These are phyloP conservation scores for Kodamaea ohmeri DNA, from an alignment of 1,139 yeast species.

Conservation along the genomic window DNA sequence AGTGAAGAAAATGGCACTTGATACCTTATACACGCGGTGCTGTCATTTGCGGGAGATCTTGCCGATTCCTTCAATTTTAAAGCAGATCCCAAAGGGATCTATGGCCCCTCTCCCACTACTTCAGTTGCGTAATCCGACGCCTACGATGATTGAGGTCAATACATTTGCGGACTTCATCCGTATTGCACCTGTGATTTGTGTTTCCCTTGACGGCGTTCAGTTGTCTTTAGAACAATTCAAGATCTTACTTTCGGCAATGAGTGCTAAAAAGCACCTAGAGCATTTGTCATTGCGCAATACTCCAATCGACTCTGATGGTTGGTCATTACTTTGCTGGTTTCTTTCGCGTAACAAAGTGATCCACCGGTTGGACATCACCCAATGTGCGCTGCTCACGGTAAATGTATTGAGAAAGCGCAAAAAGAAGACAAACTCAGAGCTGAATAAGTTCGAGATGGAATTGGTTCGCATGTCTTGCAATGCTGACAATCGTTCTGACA, in stretches of 20 bases:
- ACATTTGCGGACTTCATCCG: constrained; percentile 75
- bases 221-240: constrained; percentile 64
- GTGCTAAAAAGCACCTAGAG: constrained; percentile 58
- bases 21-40: constrained; percentile 68
- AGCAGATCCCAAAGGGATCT: constrained; percentile 69
- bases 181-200: constrained; percentile 67
- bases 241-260: constrained; percentile 58
- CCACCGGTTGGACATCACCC: constrained; percentile 62
- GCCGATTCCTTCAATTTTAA: constrained; percentile 73
- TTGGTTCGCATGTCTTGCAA: constrained; percentile 57
- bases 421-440: constrained; percentile 21
- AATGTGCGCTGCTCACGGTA: constrained; percentile 60
- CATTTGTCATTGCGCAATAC: constrained; percentile 71
- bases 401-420: constrained; percentile 50
- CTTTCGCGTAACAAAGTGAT: constrained; percentile 58
- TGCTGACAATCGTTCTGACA: constrained; percentile 58
- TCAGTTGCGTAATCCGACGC: constrained; percentile 68
- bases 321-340: constrained; percentile 71
- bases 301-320: constrained; percentile 63
- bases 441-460: constrained; percentile 27
- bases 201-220: constrained; percentile 68
- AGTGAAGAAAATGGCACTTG: constrained; percentile 51
- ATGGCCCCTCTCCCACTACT: constrained; percentile 64
- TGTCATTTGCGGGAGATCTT: constrained; percentile 72
- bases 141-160: constrained; percentile 69